Evolutionary conservation across 2,329 filamentous ascomycete species (phyloP).

Genomic region (Alternaria sp.): DNA sequence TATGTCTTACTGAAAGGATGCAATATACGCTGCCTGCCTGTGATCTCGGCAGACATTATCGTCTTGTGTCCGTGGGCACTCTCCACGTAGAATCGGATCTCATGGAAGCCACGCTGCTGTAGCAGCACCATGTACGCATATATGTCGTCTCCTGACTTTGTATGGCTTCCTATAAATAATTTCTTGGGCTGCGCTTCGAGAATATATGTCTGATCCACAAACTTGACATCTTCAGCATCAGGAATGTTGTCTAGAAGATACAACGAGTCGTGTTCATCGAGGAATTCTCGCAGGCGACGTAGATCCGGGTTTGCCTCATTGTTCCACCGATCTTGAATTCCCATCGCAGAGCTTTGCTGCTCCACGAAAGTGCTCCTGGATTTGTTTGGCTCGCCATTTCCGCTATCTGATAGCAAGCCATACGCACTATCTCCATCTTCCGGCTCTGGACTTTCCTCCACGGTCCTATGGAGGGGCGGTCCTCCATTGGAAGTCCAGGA

Average conservation of each 20-base stretch:
- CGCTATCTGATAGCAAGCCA: constrained; percentile 7
- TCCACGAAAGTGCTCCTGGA: background rate
- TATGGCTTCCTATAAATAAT: constrained; percentile 17
- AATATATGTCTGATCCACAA: constrained; percentile 14
- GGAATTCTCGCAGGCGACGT: constrained; percentile 6
- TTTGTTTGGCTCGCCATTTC: background rate
- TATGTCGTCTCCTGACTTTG: constrained; percentile 14
- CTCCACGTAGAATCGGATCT: constrained; percentile 17
- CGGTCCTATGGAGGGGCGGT: background rate
- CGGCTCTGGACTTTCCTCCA: constrained; percentile 20
- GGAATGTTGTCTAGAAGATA: constrained; percentile 23
- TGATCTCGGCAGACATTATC: constrained; percentile 3
- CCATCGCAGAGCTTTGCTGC: background rate
- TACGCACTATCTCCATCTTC: constrained; percentile 10
- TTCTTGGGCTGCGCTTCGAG: constrained; percentile 18
- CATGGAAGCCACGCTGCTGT: constrained; percentile 7
- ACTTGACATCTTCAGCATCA: constrained; percentile 12
- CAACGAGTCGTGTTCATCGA: constrained; percentile 9
- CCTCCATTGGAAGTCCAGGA: background rate
- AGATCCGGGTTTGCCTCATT: constrained; percentile 13
- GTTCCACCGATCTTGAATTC: background rate
- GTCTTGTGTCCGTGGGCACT: background rate
- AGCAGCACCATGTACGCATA: constrained; percentile 18
- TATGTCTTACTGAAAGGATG: constrained; percentile 26
- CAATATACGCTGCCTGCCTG: constrained; percentile 14